These are phyloP conservation scores for Pichia phayaonensis DNA, from an alignment of 805 yeast genomes.

Conservation along the genomic window DNA sequence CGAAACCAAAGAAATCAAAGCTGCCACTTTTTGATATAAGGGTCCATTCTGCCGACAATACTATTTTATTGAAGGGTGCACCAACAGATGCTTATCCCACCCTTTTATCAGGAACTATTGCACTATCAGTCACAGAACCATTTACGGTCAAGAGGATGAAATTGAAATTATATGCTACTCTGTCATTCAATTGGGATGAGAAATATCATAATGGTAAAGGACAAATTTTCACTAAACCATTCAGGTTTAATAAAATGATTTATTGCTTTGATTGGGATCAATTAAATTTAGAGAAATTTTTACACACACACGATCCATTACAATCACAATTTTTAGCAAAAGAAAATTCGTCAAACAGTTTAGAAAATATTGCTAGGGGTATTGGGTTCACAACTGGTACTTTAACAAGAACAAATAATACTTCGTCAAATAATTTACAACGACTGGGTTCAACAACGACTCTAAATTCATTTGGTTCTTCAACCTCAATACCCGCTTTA, in stretches of 20 bases:
- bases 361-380: conserved; percentile 3
- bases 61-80: conserved; percentile 71
- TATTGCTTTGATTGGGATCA: conserved; percentile 79
- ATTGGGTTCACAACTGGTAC: conserved; percentile 26
- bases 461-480: conserved; percentile 1
- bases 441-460: conserved; percentile 29
- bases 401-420: conserved; percentile 27
- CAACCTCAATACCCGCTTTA: conserved; percentile 10
- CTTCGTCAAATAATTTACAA: conserved; percentile 37
- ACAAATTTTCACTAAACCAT: conserved; percentile 33
- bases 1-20: conserved; percentile 19
- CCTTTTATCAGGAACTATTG: conserved; percentile 68
- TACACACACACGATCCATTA: conserved; percentile 17
- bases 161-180: conserved; percentile 57
- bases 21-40: conserved; percentile 41
- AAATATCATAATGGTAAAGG: conserved; percentile 40
- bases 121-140: conserved; percentile 69
- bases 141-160: conserved; percentile 56
- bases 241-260: conserved; percentile 49
- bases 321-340: conserved; percentile 12
- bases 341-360: conserved; percentile 2
- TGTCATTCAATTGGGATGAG: conserved; percentile 62
- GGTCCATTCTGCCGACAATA: conserved; percentile 62
- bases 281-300: conserved; percentile 41
- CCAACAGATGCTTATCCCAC: conserved; percentile 73